A percentile compares a stretch with the other conserved stretches of the same genome.
phyloP scores from a whole-genome alignment of 768 basidiomycete genomes.

The Jaapia argillacea region DNA sequence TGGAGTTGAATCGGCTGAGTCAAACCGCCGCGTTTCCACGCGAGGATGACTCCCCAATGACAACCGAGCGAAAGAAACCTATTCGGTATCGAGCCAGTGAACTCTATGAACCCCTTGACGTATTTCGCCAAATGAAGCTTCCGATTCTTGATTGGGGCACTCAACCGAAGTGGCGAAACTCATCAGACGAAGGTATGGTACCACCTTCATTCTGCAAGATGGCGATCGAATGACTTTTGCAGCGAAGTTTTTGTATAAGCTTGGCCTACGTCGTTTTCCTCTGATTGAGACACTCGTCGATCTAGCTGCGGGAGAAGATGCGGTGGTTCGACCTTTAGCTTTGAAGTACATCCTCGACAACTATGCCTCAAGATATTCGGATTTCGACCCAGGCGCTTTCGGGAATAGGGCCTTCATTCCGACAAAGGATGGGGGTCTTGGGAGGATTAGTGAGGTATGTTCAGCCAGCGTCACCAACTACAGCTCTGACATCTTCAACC shows the following conservation, averaged over 20 bases:
- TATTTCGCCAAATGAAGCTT: slow-evolving; percentile 61
- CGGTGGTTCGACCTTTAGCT: slow-evolving; percentile 43
- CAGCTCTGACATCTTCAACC: neutral
- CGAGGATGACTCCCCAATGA: slow-evolving; percentile 27
- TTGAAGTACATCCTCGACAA: slow-evolving; percentile 81
- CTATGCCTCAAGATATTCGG: slow-evolving; percentile 43
- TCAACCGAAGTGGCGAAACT: slow-evolving; percentile 65
- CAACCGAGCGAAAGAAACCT: slow-evolving; percentile 22
- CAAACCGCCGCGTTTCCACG: slow-evolving; percentile 69
- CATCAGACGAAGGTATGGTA: slow-evolving; percentile 74
- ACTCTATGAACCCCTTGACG: slow-evolving; percentile 77
- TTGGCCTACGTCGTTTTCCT: slow-evolving; percentile 64
- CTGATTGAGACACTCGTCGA: slow-evolving; percentile 54
- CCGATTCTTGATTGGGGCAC: slow-evolving; percentile 86
- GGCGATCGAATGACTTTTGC: slow-evolving; percentile 1
- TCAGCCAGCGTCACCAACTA: neutral
- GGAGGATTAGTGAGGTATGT: slow-evolving; percentile 55
- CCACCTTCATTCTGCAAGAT: neutral
- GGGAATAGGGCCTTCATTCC: slow-evolving; percentile 70
- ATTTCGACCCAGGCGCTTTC: slow-evolving; percentile 48
- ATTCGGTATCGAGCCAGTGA: slow-evolving; percentile 54
- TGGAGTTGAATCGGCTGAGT: slow-evolving; percentile 45
- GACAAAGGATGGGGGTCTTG: slow-evolving; percentile 46
- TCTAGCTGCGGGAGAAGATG: slow-evolving; percentile 52
- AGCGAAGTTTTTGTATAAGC: slow-evolving; percentile 74